Conservation (phyloP, 2,329 filamentous ascomycete genomes). For the Pseudocercospora vitis region DNA sequence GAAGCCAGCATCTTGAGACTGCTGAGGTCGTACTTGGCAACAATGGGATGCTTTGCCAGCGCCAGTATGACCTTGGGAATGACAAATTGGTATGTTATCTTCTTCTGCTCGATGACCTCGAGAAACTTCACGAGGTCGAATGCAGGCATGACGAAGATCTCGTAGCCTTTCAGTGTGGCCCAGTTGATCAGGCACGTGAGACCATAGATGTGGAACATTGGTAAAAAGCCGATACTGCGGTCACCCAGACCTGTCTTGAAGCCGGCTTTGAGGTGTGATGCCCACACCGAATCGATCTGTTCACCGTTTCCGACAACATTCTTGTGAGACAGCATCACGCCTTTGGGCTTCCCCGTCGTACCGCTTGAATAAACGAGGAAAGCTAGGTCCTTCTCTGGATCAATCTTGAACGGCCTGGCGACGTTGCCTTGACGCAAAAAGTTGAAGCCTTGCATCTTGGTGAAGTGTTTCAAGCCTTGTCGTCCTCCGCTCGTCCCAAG, state of each 20-base stretch:
- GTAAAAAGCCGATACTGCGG: constrained; percentile 72
- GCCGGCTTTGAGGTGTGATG: constrained; percentile 51
- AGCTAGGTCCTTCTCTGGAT: constrained; percentile 67
- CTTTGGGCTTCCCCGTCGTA: constrained; percentile 87
- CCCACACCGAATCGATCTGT: constrained; percentile 35
- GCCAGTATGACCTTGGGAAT: constrained; percentile 80
- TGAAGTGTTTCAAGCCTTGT: background rate
- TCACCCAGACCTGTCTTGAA: constrained; percentile 56
- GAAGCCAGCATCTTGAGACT: constrained; percentile 79
- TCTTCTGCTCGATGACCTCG: constrained; percentile 69
- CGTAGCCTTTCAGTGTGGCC: constrained; percentile 51
- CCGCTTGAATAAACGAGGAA: constrained; percentile 87
- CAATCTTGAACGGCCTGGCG: constrained; percentile 37
- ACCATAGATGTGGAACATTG: constrained; percentile 37
- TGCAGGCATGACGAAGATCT: constrained; percentile 68
- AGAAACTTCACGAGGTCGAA: constrained; percentile 82
- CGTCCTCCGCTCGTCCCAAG: constrained; percentile 49
- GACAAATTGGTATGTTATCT: constrained; percentile 74
- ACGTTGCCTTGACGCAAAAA: background rate
- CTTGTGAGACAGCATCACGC: constrained; percentile 78
- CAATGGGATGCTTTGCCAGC: constrained; percentile 72
- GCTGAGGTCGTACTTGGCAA: constrained; percentile 76
- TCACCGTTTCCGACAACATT: constrained; percentile 75
- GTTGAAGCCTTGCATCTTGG: background rate
- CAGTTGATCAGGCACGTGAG: background rate